A percentile compares a stretch with the other conserved stretches of the same genome.
Evolutionary conservation across 1,284 basidiomycete genomes (phyloP).

Genomic region (Limonomyces culmigenus): DNA sequence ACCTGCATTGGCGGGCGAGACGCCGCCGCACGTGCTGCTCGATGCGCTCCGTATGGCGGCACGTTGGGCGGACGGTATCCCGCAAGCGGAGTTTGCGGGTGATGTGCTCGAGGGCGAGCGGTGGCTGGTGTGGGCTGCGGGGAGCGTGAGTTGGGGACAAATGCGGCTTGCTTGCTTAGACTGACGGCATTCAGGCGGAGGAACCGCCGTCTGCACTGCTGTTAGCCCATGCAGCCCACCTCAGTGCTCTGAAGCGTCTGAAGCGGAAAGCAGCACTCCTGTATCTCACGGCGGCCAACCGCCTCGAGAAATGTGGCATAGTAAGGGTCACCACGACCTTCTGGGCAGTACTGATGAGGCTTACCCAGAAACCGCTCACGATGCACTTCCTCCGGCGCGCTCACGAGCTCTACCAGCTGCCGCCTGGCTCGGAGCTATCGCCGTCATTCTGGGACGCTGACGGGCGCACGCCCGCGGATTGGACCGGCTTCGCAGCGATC

Average conservation of each 20-base stretch:
- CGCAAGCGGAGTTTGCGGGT: constrained; percentile 35
- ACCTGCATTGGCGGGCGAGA: constrained; percentile 18
- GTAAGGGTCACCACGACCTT: constrained; percentile 25
- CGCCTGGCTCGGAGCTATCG: constrained; percentile 39
- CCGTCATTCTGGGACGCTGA: constrained; percentile 67
- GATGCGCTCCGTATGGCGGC: constrained; percentile 47
- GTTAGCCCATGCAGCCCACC: constrained; percentile 55
- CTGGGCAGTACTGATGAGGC: constrained; percentile 2
- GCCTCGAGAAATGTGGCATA: constrained; percentile 65
- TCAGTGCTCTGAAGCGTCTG: constrained; percentile 39
- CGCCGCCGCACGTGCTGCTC: constrained; percentile 42
- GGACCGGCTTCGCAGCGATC: constrained; percentile 38
- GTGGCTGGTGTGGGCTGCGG: constrained; percentile 70
- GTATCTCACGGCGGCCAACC: constrained; percentile 57
- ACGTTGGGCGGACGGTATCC: constrained; percentile 57
- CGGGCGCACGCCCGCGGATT: constrained; percentile 21
- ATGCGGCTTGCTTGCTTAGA: background rate
- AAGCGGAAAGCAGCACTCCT: constrained; percentile 52
- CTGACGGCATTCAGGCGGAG: constrained; percentile 33
- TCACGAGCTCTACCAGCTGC: constrained; percentile 35
- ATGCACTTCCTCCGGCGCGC: constrained; percentile 62
- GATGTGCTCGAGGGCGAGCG: constrained; percentile 50
- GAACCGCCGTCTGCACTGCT: constrained; percentile 61
- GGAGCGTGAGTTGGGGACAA: constrained; percentile 33
- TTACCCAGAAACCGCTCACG: constrained; percentile 56